Evolutionary conservation across 768 basidiomycete genomes (phyloP).

Genomic region (Podaxis mareebaensis): DNA sequence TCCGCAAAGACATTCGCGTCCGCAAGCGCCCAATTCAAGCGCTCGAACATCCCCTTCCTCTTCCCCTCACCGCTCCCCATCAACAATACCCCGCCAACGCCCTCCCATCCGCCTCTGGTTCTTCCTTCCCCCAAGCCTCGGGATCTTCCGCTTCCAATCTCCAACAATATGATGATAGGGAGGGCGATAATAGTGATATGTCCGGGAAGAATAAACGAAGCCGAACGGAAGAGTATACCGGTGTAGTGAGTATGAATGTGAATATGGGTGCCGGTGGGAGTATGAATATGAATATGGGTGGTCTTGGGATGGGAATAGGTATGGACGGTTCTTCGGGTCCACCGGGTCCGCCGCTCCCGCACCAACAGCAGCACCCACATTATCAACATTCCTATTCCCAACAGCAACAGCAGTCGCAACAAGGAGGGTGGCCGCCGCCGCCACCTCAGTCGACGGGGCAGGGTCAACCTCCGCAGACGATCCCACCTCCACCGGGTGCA

Average conservation of each 20-base stretch:
- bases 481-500: conserved; percentile 37
- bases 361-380: conserved; percentile 23
- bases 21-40: conserved; percentile 64
- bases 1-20: conserved; percentile 87
- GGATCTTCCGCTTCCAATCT: background rate
- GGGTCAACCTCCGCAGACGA: conserved; percentile 26
- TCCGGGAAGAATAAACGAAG: conserved; percentile 37
- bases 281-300: conserved; percentile 8
- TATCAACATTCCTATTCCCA: conserved; percentile 12
- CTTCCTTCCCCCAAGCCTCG: background rate
- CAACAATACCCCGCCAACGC: conserved; percentile 25
- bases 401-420: conserved; percentile 15
- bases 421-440: conserved; percentile 30
- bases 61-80: conserved; percentile 24
- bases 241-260: conserved; percentile 19
- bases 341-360: conserved; percentile 25
- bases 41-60: conserved; percentile 32
- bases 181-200: conserved; percentile 23
- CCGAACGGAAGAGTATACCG: conserved; percentile 32
- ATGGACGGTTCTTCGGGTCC: conserved; percentile 18
- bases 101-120: conserved; percentile 17
- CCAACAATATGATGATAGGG: conserved; percentile 25
- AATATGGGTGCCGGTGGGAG: conserved; percentile 16
- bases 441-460: conserved; percentile 23
- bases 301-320: conserved; percentile 20